phyloP scores from a whole-genome alignment of 768 basidiomycete genomes.

The Suillus variegatus region DNA sequence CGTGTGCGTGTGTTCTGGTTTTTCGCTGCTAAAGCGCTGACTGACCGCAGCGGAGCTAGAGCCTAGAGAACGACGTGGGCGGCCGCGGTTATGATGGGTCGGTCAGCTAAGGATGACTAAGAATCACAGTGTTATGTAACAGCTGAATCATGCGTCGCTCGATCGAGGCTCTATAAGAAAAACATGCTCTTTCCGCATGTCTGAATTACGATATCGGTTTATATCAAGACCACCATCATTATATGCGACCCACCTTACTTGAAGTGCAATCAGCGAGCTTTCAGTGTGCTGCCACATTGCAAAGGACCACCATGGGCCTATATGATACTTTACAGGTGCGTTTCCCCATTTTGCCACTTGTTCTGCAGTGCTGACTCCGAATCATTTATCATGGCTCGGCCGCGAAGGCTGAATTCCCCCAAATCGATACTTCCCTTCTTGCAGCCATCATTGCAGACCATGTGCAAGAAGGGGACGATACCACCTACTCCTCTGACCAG shows the following conservation, averaged over 20 bases:
- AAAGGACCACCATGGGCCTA: conserved; percentile 22
- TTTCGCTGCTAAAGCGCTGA: not conserved
- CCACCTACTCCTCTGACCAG: conserved; percentile 36
- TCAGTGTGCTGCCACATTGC: not conserved
- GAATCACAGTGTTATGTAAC: not conserved
- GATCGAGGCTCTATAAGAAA: not conserved
- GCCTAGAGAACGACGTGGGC: not conserved
- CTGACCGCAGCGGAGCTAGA: not conserved
- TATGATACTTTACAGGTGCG: conserved; percentile 48
- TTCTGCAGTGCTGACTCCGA: not conserved
- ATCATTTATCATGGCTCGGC: conserved; percentile 15
- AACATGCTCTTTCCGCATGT: conserved; percentile 3
- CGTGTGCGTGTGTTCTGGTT: not conserved
- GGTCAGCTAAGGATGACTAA: no score
- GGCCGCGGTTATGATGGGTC: no score
- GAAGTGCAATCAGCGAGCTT: not conserved
- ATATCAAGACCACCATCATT: not conserved
- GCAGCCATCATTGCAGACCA: conserved; percentile 65
- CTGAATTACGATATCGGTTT: not conserved
- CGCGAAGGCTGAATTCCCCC: conserved; percentile 66
- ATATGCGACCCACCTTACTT: not conserved
- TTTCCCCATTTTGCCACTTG: conserved; percentile 1
- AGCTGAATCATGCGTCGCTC: not conserved
- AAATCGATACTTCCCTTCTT: conserved; percentile 71
- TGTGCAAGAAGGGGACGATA: conserved; percentile 36